phyloP scores from a whole-genome alignment of 2,329 filamentous ascomycete species.

The Bertia moriformis region DNA sequence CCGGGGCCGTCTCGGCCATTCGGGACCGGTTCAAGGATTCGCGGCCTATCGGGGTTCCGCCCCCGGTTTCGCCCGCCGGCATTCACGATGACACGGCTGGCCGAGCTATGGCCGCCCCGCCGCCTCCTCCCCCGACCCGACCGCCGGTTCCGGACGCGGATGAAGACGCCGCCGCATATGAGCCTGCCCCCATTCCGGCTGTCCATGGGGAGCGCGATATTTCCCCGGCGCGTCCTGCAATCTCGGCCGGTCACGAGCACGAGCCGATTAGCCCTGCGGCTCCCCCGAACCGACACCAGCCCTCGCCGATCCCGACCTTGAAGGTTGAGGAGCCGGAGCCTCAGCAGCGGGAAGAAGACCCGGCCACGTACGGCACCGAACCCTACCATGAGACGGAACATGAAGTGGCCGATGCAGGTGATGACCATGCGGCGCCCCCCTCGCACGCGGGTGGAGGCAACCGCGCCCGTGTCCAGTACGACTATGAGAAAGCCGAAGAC shows the following conservation, averaged over 20 bases:
- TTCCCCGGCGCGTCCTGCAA: neutral
- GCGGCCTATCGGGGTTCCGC: constrained; percentile 49
- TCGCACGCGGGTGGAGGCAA: neutral
- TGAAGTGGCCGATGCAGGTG: too few relatives aligned
- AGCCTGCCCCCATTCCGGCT: constrained; percentile 20
- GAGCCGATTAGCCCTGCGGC: neutral
- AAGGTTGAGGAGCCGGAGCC: constrained; percentile 29
- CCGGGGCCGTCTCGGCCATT: constrained; percentile 57
- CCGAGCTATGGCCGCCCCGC: constrained; percentile 66
- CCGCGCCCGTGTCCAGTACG: constrained; percentile 23
- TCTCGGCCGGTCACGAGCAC: neutral
- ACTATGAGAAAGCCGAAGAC: constrained; percentile 57
- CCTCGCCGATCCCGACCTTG: neutral
- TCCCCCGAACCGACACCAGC: neutral
- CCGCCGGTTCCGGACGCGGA: neutral
- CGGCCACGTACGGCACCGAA: constrained; percentile 7
- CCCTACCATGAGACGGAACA: neutral
- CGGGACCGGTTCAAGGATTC: constrained; percentile 71
- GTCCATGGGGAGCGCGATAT: neutral
- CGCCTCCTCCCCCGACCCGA: constrained; percentile 33
- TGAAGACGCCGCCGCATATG: neutral
- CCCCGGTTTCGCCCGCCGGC: constrained; percentile 29
- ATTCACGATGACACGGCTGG: constrained; percentile 53
- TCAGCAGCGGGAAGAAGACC: constrained; percentile 29
- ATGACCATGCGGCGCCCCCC: too few relatives aligned